These are phyloP conservation scores for Boeremia lycopersici DNA, from an alignment of 2,329 filamentous ascomycete genomes.

Conservation along the genomic window DNA sequence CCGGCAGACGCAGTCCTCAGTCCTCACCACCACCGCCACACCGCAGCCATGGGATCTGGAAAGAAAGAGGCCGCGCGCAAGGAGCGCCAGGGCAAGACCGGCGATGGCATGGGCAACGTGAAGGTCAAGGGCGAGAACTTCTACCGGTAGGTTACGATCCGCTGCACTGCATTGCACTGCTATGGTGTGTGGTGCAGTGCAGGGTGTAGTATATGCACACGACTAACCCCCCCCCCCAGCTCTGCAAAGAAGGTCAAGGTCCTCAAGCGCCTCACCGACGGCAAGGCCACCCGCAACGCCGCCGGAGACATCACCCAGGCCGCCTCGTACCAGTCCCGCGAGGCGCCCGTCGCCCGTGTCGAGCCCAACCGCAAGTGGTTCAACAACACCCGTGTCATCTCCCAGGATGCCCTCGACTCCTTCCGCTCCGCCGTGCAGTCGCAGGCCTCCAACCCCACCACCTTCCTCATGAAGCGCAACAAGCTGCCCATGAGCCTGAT, in stretches of 20 bases:
- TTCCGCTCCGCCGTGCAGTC: slow-evolving; percentile 94
- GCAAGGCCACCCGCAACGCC: slow-evolving; percentile 80
- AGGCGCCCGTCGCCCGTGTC: slow-evolving; percentile 81
- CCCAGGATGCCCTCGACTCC: slow-evolving; percentile 81
- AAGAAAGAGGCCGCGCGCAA: slow-evolving; percentile 91
- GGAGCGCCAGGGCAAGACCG: slow-evolving; percentile 81
- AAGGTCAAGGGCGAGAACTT: slow-evolving; percentile 98
- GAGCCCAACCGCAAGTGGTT: slow-evolving; percentile 99
- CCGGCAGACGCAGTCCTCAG: slow-evolving; percentile 19
- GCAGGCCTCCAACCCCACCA: slow-evolving; percentile 87
- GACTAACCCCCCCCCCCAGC: slow-evolving; percentile 49
- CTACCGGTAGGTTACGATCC: slow-evolving; percentile 60
- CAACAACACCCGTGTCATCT: slow-evolving; percentile 88
- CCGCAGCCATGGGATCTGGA: slow-evolving; percentile 73
- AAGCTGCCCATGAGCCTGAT: slow-evolving; percentile 97
- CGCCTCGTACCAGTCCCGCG: slow-evolving; percentile 81
- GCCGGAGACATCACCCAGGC: slow-evolving; percentile 83
- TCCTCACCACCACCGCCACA: slow-evolving; percentile 10
- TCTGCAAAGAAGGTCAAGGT: slow-evolving; percentile 82
- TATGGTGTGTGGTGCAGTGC: no score
- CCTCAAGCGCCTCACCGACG: slow-evolving; percentile 89
- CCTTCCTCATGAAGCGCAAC: slow-evolving; percentile 93
- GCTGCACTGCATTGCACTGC: background rate
- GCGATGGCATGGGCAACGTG: slow-evolving; percentile 90
- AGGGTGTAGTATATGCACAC: background rate